Conservation (phyloP, 345 rosid genomes). For the Lenwebbia sp. region DNA sequence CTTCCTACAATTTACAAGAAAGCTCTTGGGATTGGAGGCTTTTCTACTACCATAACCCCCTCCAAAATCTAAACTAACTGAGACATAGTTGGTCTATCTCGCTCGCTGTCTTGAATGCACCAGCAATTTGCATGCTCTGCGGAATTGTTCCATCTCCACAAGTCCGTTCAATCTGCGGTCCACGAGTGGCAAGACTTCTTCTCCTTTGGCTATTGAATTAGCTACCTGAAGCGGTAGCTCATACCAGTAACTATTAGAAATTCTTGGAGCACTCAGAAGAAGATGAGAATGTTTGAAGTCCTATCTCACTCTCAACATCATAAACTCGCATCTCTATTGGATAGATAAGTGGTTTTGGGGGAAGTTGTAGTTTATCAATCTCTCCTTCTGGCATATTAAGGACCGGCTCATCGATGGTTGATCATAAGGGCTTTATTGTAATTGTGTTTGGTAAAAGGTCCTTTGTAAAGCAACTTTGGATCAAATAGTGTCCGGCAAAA, state of each 20-base stretch:
- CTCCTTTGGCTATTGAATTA: not conserved
- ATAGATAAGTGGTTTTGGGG: too few relatives aligned
- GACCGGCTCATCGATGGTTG: too few relatives aligned
- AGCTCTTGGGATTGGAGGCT: not conserved
- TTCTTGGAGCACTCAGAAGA: not conserved
- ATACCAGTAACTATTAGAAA: not conserved
- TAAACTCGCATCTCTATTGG: too few relatives aligned
- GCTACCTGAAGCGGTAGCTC: not conserved
- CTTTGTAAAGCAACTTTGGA: too few relatives aligned
- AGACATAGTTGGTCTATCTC: too few relatives aligned
- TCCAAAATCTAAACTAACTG: too few relatives aligned
- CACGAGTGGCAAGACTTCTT: not conserved
- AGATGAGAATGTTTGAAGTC: not conserved
- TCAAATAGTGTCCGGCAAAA: too few relatives aligned
- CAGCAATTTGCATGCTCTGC: not conserved
- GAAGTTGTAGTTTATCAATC: too few relatives aligned
- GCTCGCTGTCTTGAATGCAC: constrained; percentile 3
- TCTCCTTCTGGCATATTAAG: too few relatives aligned
- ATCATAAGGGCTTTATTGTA: too few relatives aligned
- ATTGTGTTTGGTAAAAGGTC: too few relatives aligned
- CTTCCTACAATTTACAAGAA: not conserved
- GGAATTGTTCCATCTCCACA: not conserved
- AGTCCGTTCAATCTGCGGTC: not conserved
- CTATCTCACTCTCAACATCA: not conserved
- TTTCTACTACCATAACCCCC: too few relatives aligned